Evolutionary conservation across 2,329 filamentous ascomycete species (phyloP), one percentile per base, ranked within the genome.

Genomic region (Thielaviopsis populi): DNA sequence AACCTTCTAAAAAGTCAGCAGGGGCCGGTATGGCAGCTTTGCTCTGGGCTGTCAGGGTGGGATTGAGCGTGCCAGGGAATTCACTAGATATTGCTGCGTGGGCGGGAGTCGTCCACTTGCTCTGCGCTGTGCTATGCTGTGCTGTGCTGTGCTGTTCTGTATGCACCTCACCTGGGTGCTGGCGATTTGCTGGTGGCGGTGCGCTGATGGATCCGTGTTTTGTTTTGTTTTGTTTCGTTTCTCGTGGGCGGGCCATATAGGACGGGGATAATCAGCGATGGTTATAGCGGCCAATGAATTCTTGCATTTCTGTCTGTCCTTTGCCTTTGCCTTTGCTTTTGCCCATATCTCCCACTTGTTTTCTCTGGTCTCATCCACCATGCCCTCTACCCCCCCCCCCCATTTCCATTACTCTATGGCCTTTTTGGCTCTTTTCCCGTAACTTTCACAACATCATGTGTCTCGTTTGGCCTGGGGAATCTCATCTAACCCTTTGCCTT

Each of bases 401-500:
- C 17, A n/a, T 4, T 19, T 24, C 8, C 13, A 27, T 27, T 13
- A 11, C 24, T 24, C 15, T 27, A 13, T 10, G 8, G 22, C 43
- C 22, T 22, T n/a, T 24, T 19, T 48, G 43, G 17, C 15, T 50
- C 19, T 27, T 24, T 27, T 37, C 33, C 33, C 8, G 8, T 10
- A 24, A 24, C 46, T 50, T 50, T 19, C 46, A 50, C 19, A 27
- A 50, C 46, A 24, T 50, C 30, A 56, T 19, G 13, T 37, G 50
- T 56, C 50, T 22, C 2, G 19, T 56, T 56, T 56, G 30, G 24
- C 10, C 50, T 8, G 17, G 17, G 24, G 8, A 30, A 56, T 56
- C 50, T 56, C 50, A 56, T 56, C 50, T 56, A 56, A 56, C 50
- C 50, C 50, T 56, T 56, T 56, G 50, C 50, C 50, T 56, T 56